Conservation (phyloP, 805 yeast species). For the Cyberlindnera veronae region DNA sequence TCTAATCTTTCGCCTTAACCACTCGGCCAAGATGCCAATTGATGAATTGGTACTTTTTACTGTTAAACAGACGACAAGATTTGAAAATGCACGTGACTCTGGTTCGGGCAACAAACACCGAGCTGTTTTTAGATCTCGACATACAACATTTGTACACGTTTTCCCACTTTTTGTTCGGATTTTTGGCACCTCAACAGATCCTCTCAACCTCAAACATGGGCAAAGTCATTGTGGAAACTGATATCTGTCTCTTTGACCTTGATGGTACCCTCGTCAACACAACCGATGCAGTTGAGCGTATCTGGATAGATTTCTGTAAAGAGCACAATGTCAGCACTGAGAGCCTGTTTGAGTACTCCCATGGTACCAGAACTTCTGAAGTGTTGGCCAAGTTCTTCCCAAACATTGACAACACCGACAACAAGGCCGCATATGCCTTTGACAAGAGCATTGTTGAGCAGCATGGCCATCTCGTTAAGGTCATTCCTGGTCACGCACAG, state of each 20-base stretch:
- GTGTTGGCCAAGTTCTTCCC: slow-evolving; percentile 74
- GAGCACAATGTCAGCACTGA: slow-evolving; percentile 67
- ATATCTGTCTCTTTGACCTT: slow-evolving; percentile 60
- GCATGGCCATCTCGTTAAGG: slow-evolving; percentile 68
- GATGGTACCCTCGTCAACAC: slow-evolving; percentile 87
- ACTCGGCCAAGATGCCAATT: slow-evolving; percentile 61
- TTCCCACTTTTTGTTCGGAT: too few species aligned
- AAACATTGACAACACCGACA: slow-evolving; percentile 62
- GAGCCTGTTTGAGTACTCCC: slow-evolving; percentile 32
- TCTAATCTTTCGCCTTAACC: slow-evolving; percentile 65
- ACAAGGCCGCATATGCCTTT: slow-evolving; percentile 60
- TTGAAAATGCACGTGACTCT: too few species aligned
- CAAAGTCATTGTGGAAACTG: slow-evolving; percentile 17
- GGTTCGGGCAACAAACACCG: too few species aligned
- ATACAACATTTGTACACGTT: too few species aligned
- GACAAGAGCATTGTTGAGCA: slow-evolving; percentile 60
- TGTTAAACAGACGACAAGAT: too few species aligned
- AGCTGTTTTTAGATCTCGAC: too few species aligned
- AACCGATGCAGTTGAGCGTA: slow-evolving; percentile 75
- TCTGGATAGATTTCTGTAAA: slow-evolving; percentile 75
- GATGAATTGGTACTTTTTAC: too few species aligned
- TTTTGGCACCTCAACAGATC: too few species aligned
- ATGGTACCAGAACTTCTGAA: slow-evolving; percentile 83
- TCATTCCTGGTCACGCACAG: slow-evolving; percentile 73
- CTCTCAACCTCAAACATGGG: slow-evolving; percentile 13